A percentile compares a stretch with the other conserved stretches of the same genome.
Conservation (phyloP, 345 rosid species). For the Eucalyptus victrix region DNA sequence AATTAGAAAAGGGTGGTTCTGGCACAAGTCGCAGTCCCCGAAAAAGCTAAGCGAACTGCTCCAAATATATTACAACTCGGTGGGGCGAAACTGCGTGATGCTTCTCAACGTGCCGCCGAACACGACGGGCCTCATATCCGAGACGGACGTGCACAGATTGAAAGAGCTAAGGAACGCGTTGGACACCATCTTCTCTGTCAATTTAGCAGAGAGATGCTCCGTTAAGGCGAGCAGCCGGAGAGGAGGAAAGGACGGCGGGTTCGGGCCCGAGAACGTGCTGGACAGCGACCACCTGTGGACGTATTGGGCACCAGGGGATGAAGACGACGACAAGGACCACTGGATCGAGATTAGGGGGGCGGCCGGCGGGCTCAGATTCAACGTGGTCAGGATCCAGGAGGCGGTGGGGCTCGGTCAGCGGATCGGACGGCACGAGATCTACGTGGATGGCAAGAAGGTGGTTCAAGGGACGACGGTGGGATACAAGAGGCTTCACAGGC, state of each 20-base stretch:
- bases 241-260: constrained; percentile 38
- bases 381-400: constrained; percentile 62
- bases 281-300: constrained; percentile 59
- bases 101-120: constrained; percentile 67
- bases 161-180: constrained; percentile 32
- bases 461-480: constrained; percentile 62
- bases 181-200: constrained; percentile 28
- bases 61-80: constrained; percentile 58
- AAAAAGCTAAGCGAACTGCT: constrained; percentile 37
- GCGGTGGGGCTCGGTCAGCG: constrained; percentile 69
- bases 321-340: neutral
- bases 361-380: constrained; percentile 26
- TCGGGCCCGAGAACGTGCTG: constrained; percentile 49
- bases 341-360: constrained; percentile 39
- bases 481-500: constrained; percentile 51
- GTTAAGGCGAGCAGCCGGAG: constrained; percentile 39
- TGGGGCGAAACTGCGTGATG: constrained; percentile 53
- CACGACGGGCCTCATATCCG: constrained; percentile 46
- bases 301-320: constrained; percentile 44
- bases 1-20: constrained; percentile 58
- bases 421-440: constrained; percentile 33
- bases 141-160: constrained; percentile 25
- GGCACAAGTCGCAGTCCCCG: constrained; percentile 57
- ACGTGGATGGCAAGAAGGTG: constrained; percentile 35
- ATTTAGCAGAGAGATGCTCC: constrained; percentile 28